phyloP scores from a whole-genome alignment of 2,329 filamentous ascomycete genomes.

The Zymoseptoria pseudotritici region DNA sequence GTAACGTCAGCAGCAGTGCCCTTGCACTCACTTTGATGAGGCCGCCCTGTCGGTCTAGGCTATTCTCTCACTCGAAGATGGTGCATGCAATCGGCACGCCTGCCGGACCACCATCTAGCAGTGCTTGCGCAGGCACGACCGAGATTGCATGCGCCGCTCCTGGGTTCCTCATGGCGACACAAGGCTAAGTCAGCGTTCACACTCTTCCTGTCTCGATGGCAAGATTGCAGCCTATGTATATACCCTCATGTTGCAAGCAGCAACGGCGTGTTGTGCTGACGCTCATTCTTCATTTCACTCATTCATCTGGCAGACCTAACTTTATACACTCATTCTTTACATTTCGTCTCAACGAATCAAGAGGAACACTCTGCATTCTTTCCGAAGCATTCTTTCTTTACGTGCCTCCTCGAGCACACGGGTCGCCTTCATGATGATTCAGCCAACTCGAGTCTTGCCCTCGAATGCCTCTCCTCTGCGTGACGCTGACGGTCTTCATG shows the following conservation, averaged over 20 bases:
- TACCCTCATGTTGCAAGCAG: constrained; percentile 23
- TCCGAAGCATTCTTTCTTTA: constrained; percentile 35
- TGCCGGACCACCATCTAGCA: constrained; percentile 22
- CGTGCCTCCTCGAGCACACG: constrained; percentile 24
- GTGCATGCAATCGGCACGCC: constrained; percentile 22
- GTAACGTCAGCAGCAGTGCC: constrained; percentile 21
- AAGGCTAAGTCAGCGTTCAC: constrained; percentile 26
- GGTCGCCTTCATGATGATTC: constrained; percentile 23
- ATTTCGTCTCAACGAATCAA: constrained; percentile 22
- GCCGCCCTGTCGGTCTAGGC: constrained; percentile 14
- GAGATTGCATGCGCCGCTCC: constrained; percentile 25
- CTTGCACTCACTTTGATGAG: constrained; percentile 26
- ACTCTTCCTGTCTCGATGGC: constrained; percentile 18
- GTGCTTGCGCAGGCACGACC: constrained; percentile 21
- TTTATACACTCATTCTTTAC: constrained; percentile 39
- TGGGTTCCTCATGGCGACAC: constrained; percentile 23
- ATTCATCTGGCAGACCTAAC: constrained; percentile 37
- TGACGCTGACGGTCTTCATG: constrained; percentile 21
- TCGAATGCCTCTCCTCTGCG: constrained; percentile 36
- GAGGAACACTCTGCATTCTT: constrained; percentile 21
- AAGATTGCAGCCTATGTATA: constrained; percentile 13
- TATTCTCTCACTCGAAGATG: constrained; percentile 10
- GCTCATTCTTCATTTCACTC: constrained; percentile 31
- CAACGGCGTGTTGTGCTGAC: constrained; percentile 12
- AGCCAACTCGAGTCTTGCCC: constrained; percentile 34